phyloP scores from a whole-genome alignment of 2,329 filamentous ascomycete genomes.

The Stachybotrys echinatus region DNA sequence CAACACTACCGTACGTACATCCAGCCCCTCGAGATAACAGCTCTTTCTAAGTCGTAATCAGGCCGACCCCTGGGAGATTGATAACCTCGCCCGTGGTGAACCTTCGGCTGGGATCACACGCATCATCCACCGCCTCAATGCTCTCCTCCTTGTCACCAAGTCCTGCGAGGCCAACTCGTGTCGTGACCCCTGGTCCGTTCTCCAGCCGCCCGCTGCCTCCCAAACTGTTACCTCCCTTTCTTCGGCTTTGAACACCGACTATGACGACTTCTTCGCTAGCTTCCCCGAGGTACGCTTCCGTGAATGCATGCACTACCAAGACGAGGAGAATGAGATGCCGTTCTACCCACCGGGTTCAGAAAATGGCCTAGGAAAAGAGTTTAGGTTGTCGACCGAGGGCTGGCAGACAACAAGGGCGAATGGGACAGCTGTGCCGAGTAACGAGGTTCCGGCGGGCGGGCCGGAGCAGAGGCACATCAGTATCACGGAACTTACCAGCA shows the following conservation, averaged over 20 bases:
- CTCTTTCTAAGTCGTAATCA: not conserved
- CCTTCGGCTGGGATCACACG: constrained; percentile 6
- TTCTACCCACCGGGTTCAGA: constrained; percentile 4
- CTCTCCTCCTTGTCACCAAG: constrained; percentile 19
- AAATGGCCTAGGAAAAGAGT: constrained; percentile 3
- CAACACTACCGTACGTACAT: constrained; percentile 12
- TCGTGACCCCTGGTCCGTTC: constrained; percentile 14
- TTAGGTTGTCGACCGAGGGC: constrained; percentile 2
- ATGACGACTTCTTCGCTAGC: not conserved
- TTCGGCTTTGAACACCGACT: not conserved
- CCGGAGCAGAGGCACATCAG: constrained; percentile 3
- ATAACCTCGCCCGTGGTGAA: constrained; percentile 8
- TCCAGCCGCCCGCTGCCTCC: constrained; percentile 4
- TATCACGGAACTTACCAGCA: not conserved
- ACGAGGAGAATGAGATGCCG: constrained; percentile 4
- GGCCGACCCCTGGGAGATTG: constrained; percentile 18
- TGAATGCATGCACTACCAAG: not conserved
- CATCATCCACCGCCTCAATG: constrained; percentile 14
- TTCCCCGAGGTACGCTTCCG: not conserved
- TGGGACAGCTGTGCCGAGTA: not conserved
- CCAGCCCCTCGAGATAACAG: constrained; percentile 1
- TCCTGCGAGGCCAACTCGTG: constrained; percentile 15
- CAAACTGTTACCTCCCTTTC: not conserved
- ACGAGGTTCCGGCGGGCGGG: not conserved
- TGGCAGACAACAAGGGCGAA: not conserved